Base-by-base conservation (phyloP, 208 protist species). In the Acanthamoeba healyi region DNA sequence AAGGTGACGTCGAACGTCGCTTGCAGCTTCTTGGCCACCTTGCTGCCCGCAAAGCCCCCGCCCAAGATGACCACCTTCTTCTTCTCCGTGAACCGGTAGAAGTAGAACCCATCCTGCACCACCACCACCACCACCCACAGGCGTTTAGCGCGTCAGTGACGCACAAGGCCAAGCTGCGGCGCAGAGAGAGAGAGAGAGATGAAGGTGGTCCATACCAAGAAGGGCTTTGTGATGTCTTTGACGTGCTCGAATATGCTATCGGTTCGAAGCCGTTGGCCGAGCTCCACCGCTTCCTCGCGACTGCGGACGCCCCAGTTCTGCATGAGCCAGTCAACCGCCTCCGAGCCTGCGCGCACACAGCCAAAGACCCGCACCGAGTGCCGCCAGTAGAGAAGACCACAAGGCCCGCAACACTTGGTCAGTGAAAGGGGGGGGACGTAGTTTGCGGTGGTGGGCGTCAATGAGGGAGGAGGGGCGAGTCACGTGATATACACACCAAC, bases 21-120 rank as follows among this genome's bases (percentile, higher is more conserved):
- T 34, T 96, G 88, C 87, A 96, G 88, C 36, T 94, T 65, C 22
- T 95, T 88, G 22, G 95, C 95, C 17, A 95, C 61, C 36, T 94
- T 95, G 92, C 79, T 93, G 34, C 95, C 95, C 24, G 94, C 89
- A 40, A 95, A 95, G 70, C 95, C 95, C 32, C 95, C 95, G 34
- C 95, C 95, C 49, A 96, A 34, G 58, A 96, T 93, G 14, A 96
- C 90, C 4, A 96, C 42, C 58, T 92, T 92, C 87, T 89, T 89
- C 19, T 44, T 34, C 10, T 89, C 49, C 26, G 79, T 46, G 26
- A 88, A 88, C 17, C 79, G 42, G 24, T 88, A 88, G 24, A 88
- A 88, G 49, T 42, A 40, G 79, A 63, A 65, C 7, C 49, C 79
- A 46, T 88, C 79, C 79, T 88, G 44, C 7, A 5, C n/a, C n/a